A percentile compares a stretch with the other conserved stretches of the same genome.
Conservation (phyloP, 345 rosid species). For the Turritis glabra region DNA sequence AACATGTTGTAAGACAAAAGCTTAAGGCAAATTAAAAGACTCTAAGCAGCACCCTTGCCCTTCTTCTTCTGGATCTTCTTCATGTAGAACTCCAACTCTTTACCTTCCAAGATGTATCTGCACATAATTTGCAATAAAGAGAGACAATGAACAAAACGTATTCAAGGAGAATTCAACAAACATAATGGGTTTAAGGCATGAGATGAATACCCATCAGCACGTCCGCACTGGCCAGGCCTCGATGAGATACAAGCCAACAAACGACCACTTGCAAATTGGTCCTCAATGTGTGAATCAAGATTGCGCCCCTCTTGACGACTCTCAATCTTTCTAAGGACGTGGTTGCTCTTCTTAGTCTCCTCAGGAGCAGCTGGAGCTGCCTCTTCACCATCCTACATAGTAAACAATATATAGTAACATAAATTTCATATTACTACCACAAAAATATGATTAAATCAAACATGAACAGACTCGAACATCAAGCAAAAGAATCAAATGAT, state of each 20-base stretch:
- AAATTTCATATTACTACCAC: not conserved
- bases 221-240: constrained; percentile 79
- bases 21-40: not conserved
- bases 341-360: constrained; percentile 65
- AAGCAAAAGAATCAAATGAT: not conserved
- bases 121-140: not conserved
- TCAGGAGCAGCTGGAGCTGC: constrained; percentile 46
- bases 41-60: constrained; percentile 77
- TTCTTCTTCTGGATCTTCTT: constrained; percentile 87
- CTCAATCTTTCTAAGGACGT: constrained; percentile 56
- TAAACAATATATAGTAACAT: not conserved
- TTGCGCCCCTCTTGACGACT: constrained; percentile 51
- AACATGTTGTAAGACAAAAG: constrained; percentile 26
- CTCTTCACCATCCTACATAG: constrained; percentile 49
- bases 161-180: not conserved
- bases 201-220: constrained; percentile 64
- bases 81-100: constrained; percentile 75
- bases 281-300: constrained; percentile 72
- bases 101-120: constrained; percentile 74
- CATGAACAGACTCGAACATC: not conserved
- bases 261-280: constrained; percentile 68
- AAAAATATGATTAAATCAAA: not conserved
- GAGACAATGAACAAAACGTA: not conserved
- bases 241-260: constrained; percentile 70
- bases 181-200: not conserved